Conservation (phyloP, 1,284 basidiomycete genomes). For the Abortiporus biennis region DNA sequence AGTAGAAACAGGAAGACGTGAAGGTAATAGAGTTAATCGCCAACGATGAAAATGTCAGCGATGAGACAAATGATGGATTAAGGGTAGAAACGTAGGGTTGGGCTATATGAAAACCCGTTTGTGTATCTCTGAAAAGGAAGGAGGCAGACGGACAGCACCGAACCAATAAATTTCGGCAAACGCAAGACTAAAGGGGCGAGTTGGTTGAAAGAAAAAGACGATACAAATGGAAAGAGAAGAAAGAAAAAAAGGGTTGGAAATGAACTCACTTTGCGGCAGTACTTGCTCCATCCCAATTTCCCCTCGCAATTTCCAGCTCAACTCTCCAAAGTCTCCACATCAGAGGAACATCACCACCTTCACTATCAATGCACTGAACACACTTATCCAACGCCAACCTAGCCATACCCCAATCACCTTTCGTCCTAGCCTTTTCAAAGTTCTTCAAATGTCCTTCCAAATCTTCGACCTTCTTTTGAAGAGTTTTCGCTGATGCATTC, state of each 20-base stretch:
- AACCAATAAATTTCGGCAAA: no score
- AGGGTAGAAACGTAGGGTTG: no score
- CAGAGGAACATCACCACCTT: conserved; percentile 64
- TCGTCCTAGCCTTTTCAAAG: conserved; percentile 50
- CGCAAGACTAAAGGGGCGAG: no score
- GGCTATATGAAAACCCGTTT: no score
- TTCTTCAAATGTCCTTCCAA: conserved; percentile 62
- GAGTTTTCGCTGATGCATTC: conserved; percentile 49
- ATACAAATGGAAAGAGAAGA: not conserved
- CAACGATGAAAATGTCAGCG: no score
- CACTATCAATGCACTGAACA: conserved; percentile 62
- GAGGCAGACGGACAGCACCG: no score
- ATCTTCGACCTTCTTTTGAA: conserved; percentile 54
- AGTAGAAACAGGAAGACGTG: no score
- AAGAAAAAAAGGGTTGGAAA: not conserved
- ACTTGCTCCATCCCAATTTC: conserved; percentile 65
- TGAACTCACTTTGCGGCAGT: conserved; percentile 58
- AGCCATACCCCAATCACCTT: conserved; percentile 65
- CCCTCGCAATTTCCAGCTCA: conserved; percentile 67
- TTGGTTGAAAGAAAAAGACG: no score
- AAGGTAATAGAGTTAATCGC: no score
- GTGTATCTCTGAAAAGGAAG: no score
- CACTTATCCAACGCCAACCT: conserved; percentile 70
- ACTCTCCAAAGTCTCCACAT: conserved; percentile 79
- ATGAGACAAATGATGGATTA: no score